phyloP scores from a whole-genome alignment of 192 early-diverging fungal genomes.

The Funneliformis geosporum region DNA sequence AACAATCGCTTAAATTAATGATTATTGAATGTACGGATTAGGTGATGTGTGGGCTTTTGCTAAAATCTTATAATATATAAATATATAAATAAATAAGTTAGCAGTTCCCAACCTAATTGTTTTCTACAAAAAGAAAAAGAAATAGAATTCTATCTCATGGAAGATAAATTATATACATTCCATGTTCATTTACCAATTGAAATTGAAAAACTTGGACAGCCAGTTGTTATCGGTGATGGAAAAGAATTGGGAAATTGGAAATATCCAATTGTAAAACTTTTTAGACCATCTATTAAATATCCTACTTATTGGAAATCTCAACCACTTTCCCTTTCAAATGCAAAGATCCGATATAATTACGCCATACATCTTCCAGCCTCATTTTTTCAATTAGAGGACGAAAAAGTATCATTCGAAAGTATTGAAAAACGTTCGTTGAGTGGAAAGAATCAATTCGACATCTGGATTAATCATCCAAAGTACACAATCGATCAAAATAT shows the following conservation, averaged over 20 bases:
- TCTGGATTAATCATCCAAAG: neutral
- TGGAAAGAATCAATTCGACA: neutral
- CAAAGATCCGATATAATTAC: neutral
- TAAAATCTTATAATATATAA: no score
- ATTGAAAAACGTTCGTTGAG: constrained; percentile 5
- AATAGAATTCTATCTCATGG: constrained; percentile 27
- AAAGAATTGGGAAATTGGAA: constrained; percentile 2
- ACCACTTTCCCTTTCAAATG: neutral
- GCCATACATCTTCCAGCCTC: neutral
- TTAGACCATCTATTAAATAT: neutral
- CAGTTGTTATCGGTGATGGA: neutral
- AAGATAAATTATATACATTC: constrained; percentile 41
- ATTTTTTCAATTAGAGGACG: neutral
- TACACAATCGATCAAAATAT: neutral
- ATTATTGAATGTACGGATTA: no score
- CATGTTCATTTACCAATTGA: constrained; percentile 4
- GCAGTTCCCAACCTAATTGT: no score
- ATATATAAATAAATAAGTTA: no score
- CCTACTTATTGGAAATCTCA: constrained; percentile 7
- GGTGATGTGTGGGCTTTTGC: no score
- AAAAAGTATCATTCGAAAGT: constrained; percentile 10
- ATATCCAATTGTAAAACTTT: neutral
- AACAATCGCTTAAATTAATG: no score
- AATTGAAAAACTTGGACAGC: neutral
- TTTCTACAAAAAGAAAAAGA: neutral